Base-by-base conservation (phyloP, 2,329 filamentous ascomycete species). In the Penicillium sp. region DNA sequence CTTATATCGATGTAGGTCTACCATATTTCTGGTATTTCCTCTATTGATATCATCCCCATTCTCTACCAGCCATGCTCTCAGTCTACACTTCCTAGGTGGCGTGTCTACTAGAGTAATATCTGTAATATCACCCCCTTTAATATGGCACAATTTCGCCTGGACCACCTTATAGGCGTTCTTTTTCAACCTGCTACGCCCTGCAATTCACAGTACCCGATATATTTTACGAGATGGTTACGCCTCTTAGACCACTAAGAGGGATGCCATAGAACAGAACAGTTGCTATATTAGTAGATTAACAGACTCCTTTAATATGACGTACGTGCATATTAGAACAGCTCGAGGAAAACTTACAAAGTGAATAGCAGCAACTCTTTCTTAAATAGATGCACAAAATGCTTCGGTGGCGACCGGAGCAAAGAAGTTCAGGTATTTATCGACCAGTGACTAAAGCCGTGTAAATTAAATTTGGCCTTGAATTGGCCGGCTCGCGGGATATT, bases 211-310 rank as follows among this genome's bases (percentile, higher is more conserved):
- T 18, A 18, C 18, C 18, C 18, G 18, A 18, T 18, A 18, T 18
- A 32, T 32, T 32, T 32, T 32, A 32, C 12, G 31, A 32, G 31
- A 32, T 32, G 13, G 13, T 32, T 32, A 13, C 31, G 31, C 31
- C 15, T 32, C 31, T 32, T 32, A 13, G 13, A 32, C 75, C 74
- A 2, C 70, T 71, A 2, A 60, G 55, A 45, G 61, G 66, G 2
- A 72, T 77, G 39, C 46, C 77, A 39, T 42, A 66, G 13, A 32
- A 15, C 3, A 66, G 13, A 32, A 15, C 3, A 75, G 71, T 40
- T 60, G 64, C 4, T 62, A 57, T 40, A 53, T 55, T n/a, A 54
- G 7, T 27, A 27, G 25, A 27, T 1, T 27, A 27, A 27, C 7
- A 1, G 29, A 59, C 10, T 62, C 57, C 34, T 65, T 65, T 38